Evolutionary conservation across 305 asterid species (phyloP).

Genomic region (Fraxinus ornus): DNA sequence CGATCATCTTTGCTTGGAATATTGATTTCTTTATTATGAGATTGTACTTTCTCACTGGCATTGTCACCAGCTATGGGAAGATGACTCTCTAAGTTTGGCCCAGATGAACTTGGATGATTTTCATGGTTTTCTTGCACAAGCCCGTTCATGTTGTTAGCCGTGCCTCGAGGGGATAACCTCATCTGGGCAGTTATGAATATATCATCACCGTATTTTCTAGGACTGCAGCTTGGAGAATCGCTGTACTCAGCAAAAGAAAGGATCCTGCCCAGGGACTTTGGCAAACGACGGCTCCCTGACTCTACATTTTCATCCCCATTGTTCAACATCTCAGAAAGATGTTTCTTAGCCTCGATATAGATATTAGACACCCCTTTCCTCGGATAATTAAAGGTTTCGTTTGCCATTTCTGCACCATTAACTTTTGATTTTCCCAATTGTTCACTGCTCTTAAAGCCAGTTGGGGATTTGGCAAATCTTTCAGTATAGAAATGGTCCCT

Average conservation of each 20-base stretch:
- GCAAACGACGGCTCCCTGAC: conserved; percentile 31
- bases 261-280: conserved; percentile 73
- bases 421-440: conserved; percentile 39
- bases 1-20: conserved; percentile 27
- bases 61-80: conserved; percentile 24
- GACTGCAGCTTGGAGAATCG: conserved; percentile 63
- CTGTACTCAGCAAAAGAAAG: conserved; percentile 72
- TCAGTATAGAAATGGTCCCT: conserved; percentile 85
- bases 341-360: conserved; percentile 84
- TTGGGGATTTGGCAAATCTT: conserved; percentile 51
- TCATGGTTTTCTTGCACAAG: conserved; percentile 36
- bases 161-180: conserved; percentile 47
- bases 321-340: conserved; percentile 76
- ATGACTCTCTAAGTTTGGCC: conserved; percentile 36
- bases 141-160: conserved; percentile 31
- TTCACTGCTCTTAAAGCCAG: conserved; percentile 50
- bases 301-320: conserved; percentile 48
- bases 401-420: conserved; percentile 8
- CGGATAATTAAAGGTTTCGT: conserved; percentile 33
- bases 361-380: conserved; percentile 55
- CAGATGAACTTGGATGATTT: conserved; percentile 36
- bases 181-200: conserved; percentile 40
- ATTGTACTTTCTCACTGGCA: conserved; percentile 38
- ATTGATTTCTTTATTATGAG: conserved; percentile 19
- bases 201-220: conserved; percentile 46